These are phyloP conservation scores for Lipomyces yamanashiensis DNA, from an alignment of 805 yeast genomes.

Conservation along the genomic window DNA sequence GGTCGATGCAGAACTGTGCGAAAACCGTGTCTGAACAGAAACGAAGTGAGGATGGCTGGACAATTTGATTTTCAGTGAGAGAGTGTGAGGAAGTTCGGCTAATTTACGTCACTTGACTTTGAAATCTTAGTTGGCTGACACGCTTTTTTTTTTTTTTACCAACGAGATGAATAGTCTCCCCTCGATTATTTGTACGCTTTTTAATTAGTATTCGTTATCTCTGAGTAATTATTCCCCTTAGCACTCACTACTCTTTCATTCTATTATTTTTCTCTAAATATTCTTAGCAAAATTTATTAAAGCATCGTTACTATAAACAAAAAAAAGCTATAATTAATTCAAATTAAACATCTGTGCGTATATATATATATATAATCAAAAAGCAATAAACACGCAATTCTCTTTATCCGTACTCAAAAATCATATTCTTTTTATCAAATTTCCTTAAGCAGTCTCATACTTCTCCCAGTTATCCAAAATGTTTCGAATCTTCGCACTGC, in stretches of 20 bases:
- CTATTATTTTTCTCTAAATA: too few species aligned
- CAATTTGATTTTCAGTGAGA: too few species aligned
- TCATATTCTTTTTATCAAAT: not conserved
- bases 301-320: not conserved
- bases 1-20: not conserved
- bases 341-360: not conserved
- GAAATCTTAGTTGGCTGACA: not conserved
- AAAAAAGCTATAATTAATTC: not conserved
- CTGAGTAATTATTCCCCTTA: not conserved
- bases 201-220: not conserved
- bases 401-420: not conserved
- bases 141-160: not conserved
- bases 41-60: too few species aligned
- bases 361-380: too few species aligned
- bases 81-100: too few species aligned
- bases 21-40: too few species aligned
- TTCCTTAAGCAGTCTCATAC: conserved; percentile 52
- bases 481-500: conserved; percentile 85
- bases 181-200: not conserved
- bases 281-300: not conserved
- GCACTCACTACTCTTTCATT: not conserved
- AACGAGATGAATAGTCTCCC: not conserved
- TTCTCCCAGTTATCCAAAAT: conserved; percentile 95
- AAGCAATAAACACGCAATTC: not conserved
- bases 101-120: not conserved